These are phyloP conservation scores for Alternaria sp. DNA, from an alignment of 2,329 filamentous ascomycete species.

Conservation along the genomic window DNA sequence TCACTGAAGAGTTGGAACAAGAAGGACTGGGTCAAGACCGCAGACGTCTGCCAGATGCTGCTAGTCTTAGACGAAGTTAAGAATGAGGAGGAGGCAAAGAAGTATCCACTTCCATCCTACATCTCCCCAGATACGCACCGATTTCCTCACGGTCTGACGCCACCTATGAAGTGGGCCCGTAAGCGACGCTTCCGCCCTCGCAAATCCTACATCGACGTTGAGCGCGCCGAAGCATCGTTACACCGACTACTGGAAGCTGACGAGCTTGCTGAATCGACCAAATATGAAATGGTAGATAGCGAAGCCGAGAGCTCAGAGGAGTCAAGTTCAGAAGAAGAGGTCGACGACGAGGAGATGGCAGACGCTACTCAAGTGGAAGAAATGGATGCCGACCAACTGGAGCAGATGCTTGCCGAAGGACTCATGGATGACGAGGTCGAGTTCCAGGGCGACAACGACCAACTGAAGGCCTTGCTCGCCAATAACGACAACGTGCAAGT, in stretches of 20 bases:
- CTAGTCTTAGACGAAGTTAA: slow-evolving; percentile 74
- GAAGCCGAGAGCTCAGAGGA: slow-evolving; percentile 54
- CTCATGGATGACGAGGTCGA: slow-evolving; percentile 47
- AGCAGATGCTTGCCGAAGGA: slow-evolving; percentile 38
- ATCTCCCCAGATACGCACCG: slow-evolving; percentile 71
- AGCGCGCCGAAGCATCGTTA: slow-evolving; percentile 82
- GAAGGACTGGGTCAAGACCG: slow-evolving; percentile 84
- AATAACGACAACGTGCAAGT: slow-evolving; percentile 35
- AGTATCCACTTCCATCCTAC: slow-evolving; percentile 70
- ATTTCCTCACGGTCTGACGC: slow-evolving; percentile 86
- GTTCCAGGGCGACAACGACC: slow-evolving; percentile 38
- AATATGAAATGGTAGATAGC: slow-evolving; percentile 63
- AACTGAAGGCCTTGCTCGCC: slow-evolving; percentile 39
- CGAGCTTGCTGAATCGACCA: slow-evolving; percentile 61
- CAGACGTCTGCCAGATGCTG: slow-evolving; percentile 89
- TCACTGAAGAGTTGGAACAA: slow-evolving; percentile 94
- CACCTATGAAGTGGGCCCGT: slow-evolving; percentile 84
- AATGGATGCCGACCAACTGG: slow-evolving; percentile 48
- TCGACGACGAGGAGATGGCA: slow-evolving; percentile 50
- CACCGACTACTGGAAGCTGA: slow-evolving; percentile 76
- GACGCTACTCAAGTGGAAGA: slow-evolving; percentile 50
- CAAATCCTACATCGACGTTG: slow-evolving; percentile 81
- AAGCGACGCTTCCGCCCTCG: slow-evolving; percentile 85
- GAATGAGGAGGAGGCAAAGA: slow-evolving; percentile 59
- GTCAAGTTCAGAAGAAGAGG: slow-evolving; percentile 45